These are phyloP conservation scores for Pestalotiopsis sp. DNA, from an alignment of 2,329 filamentous ascomycete genomes.

Conservation along the genomic window DNA sequence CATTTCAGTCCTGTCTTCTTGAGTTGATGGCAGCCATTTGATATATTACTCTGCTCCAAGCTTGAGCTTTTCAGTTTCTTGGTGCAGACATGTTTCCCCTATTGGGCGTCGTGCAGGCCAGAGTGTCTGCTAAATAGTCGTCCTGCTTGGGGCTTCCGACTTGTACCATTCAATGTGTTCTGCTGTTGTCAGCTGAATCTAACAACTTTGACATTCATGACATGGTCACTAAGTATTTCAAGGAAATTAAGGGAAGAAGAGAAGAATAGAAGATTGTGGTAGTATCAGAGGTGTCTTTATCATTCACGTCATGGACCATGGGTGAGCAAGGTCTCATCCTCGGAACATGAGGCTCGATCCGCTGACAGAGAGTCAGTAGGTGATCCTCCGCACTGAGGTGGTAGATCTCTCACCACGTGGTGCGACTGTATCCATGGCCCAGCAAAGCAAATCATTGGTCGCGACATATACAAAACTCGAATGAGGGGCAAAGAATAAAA, in stretches of 20 bases:
- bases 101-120: too few species aligned
- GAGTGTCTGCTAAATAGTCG: too few species aligned
- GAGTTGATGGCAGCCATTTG: too few species aligned
- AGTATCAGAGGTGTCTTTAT: neutral
- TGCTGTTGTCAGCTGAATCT: too few species aligned
- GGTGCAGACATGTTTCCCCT: too few species aligned
- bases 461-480: neutral
- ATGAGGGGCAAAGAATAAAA: neutral
- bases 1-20: too few species aligned
- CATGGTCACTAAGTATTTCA: neutral
- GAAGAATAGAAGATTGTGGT: neutral
- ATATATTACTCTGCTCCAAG: too few species aligned
- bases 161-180: too few species aligned
- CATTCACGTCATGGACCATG: neutral
- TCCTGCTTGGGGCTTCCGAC: too few species aligned
- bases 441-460: neutral
- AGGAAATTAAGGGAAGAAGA: neutral
- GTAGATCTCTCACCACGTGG: neutral
- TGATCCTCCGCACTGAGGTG: neutral
- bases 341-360: neutral
- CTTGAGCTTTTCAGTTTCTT: too few species aligned
- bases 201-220: neutral
- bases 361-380: neutral
- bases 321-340: neutral
- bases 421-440: neutral